phyloP scores from a whole-genome alignment of 805 yeast species.

The Kodamaea kakaduensis region DNA sequence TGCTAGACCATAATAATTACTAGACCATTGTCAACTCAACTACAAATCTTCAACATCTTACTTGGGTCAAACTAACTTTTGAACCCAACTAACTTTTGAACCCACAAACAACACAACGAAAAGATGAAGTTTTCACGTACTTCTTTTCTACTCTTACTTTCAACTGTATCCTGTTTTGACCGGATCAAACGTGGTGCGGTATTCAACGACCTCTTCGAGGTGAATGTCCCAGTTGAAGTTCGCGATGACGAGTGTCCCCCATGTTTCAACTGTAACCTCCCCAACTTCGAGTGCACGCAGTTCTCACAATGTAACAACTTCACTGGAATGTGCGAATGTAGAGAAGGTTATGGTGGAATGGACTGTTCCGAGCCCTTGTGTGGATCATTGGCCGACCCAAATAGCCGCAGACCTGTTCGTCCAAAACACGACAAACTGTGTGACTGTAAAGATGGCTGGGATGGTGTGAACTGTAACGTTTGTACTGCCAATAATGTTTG shows the following conservation, averaged over 20 bases:
- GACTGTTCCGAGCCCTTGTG: conserved; percentile 88
- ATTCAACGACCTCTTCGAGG: conserved; percentile 23
- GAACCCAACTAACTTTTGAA: too few species aligned
- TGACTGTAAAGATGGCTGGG: conserved; percentile 83
- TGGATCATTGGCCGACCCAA: conserved; percentile 70
- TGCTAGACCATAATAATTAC: too few species aligned
- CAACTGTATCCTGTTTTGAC: too few species aligned
- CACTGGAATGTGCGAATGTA: conserved; percentile 90
- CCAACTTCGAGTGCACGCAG: conserved; percentile 86
- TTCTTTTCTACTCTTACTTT: too few species aligned
- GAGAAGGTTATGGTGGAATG: conserved; percentile 88
- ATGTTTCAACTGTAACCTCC: conserved; percentile 91
- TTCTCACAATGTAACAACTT: conserved; percentile 83
- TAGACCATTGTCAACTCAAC: too few species aligned
- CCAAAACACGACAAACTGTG: conserved; percentile 49
- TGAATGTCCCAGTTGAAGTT: conserved; percentile 9
- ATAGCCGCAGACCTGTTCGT: conserved; percentile 59
- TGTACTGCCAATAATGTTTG: conserved; percentile 74
- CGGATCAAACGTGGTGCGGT: conserved; percentile 20
- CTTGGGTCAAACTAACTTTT: too few species aligned
- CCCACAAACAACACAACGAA: too few species aligned
- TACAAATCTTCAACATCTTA: too few species aligned
- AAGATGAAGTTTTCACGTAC: too few species aligned
- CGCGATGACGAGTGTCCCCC: conserved; percentile 61
- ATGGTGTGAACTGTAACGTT: conserved; percentile 89